Evolutionary conservation across 2,329 filamentous ascomycete species (phyloP), one percentile per base, ranked within the genome.

Genomic region (Emmonsiellopsis sp.): DNA sequence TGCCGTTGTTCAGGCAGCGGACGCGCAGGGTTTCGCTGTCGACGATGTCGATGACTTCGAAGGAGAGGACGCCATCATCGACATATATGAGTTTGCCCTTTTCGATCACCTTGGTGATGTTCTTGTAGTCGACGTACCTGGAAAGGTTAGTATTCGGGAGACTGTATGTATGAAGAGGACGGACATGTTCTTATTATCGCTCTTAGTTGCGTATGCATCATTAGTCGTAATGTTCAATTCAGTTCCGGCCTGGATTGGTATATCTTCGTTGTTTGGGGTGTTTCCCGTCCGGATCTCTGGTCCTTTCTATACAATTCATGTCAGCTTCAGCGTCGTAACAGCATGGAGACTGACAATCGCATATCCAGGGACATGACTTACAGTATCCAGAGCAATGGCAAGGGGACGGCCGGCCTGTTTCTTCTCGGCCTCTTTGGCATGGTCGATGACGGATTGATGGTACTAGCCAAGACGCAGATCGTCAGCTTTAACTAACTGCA

Each of bases 111-210:
- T 94, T 95, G 76, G 92, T 96, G 76, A 98, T 97, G 81, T 98
- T 98, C 85, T 95, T 94, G 82, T 98, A 97, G 79, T 97, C 92
- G 67, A 97, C 87, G 69, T 90, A 96, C 85, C 88, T 92, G 34
- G 9, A 13, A 30, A 30, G 13, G 44, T 41, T 35, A 43, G 35
- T 20, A 46, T 31, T 9, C 5, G 11, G 2, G 2, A 13, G 8
- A 3, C 2, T 26, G 16, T 30, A 44, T 7, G 43, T 7, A 37
- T 13, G 20, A 41, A 31, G 44, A 34, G 16, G 3, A 73, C 85
- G 74, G 76, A 95, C 93, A 98, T 95, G 80, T 95, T 95, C 77
- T 91, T 82, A 65, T 89, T 85, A 73, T 94, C 87, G 67, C 86
- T 91, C 55, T 83, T 76, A 54, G 86, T 87, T 64, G 86, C 87